Evolutionary conservation across 768 basidiomycete species (phyloP).

Genomic region (Leucogyrophana mollusca): DNA sequence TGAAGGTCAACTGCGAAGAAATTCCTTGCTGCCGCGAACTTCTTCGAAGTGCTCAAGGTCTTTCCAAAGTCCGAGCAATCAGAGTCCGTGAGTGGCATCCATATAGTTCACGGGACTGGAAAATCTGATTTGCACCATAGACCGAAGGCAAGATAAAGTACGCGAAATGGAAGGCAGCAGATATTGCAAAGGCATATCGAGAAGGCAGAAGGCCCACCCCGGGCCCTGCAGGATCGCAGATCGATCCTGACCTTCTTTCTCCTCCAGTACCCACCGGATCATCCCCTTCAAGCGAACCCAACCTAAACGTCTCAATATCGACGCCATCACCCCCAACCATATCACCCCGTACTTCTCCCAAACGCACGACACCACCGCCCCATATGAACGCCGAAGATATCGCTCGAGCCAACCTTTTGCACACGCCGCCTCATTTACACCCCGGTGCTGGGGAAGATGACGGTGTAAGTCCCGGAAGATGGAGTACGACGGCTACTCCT

Average conservation of each 20-base stretch:
- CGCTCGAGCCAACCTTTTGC: constrained; percentile 26
- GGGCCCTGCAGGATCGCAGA: constrained; percentile 62
- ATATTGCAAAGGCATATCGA: constrained; percentile 92
- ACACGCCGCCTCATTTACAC: constrained; percentile 18
- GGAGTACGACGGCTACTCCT: constrained; percentile 79
- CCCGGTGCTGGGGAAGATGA: constrained; percentile 26
- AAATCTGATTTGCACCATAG: constrained; percentile 37
- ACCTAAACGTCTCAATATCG: constrained; percentile 23
- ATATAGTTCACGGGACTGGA: constrained; percentile 1
- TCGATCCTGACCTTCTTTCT: constrained; percentile 19
- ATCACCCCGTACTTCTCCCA: constrained; percentile 8
- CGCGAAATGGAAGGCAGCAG: constrained; percentile 96
- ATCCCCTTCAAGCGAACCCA: constrained; percentile 17
- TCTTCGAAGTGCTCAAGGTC: constrained; percentile 82
- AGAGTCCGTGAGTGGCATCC: constrained; percentile 48
- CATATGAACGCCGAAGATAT: constrained; percentile 27
- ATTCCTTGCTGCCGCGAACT: constrained; percentile 93
- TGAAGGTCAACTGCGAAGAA: constrained; percentile 86
- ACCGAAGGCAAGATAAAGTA: constrained; percentile 88
- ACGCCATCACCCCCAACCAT: constrained; percentile 20
- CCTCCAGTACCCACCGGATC: constrained; percentile 12
- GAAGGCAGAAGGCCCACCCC: constrained; percentile 84
- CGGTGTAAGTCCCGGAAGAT: constrained; percentile 52
- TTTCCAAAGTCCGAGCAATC: constrained; percentile 63
- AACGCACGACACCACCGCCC: constrained; percentile 32